Conservation (phyloP, 495 filamentous ascomycete genomes). For the Podospora pseudoanserina region DNA sequence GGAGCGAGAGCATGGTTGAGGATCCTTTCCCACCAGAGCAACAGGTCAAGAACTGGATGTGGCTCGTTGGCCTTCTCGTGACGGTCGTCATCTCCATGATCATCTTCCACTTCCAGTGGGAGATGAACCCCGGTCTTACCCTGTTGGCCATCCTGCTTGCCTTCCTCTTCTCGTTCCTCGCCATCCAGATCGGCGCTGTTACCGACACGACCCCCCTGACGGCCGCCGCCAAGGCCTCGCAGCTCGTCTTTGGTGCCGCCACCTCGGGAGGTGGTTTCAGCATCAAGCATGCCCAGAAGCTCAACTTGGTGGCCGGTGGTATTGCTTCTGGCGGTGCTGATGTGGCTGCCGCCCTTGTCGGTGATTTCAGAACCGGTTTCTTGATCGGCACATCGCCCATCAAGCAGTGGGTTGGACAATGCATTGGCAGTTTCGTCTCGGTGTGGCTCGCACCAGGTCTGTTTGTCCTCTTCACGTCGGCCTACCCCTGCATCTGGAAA, state of each 20-base stretch:
- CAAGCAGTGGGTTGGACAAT: slow-evolving; percentile 63
- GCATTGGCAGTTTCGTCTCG: slow-evolving; percentile 55
- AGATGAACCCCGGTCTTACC: slow-evolving; percentile 58
- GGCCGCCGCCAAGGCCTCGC: slow-evolving; percentile 62
- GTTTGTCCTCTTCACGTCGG: slow-evolving; percentile 61
- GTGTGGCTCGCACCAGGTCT: slow-evolving; percentile 61
- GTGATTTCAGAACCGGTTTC: slow-evolving; percentile 63
- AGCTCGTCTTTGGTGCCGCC: slow-evolving; percentile 62
- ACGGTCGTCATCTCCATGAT: slow-evolving; percentile 54
- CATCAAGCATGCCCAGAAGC: slow-evolving; percentile 49
- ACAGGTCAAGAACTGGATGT: slow-evolving; percentile 62
- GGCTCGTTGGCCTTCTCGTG: slow-evolving; percentile 51
- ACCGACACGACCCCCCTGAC: slow-evolving; percentile 64
- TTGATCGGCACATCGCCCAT: slow-evolving; percentile 59
- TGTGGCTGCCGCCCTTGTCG: slow-evolving; percentile 51
- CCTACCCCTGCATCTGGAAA: slow-evolving; percentile 59
- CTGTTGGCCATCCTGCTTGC: slow-evolving; percentile 59
- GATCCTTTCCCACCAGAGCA: slow-evolving; percentile 53
- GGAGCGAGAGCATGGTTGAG: slow-evolving; percentile 34
- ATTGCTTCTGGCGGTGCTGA: slow-evolving; percentile 57
- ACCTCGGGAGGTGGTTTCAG: slow-evolving; percentile 48
- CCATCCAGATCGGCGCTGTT: slow-evolving; percentile 60
- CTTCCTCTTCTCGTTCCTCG: slow-evolving; percentile 67
- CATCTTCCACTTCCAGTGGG: slow-evolving; percentile 58
- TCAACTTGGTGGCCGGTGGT: slow-evolving; percentile 62